A percentile compares a stretch with the other conserved stretches of the same genome.
These are phyloP conservation scores for Colletotrichum siamense DNA, from an alignment of 2,329 filamentous ascomycete species.

Conservation along the genomic window DNA sequence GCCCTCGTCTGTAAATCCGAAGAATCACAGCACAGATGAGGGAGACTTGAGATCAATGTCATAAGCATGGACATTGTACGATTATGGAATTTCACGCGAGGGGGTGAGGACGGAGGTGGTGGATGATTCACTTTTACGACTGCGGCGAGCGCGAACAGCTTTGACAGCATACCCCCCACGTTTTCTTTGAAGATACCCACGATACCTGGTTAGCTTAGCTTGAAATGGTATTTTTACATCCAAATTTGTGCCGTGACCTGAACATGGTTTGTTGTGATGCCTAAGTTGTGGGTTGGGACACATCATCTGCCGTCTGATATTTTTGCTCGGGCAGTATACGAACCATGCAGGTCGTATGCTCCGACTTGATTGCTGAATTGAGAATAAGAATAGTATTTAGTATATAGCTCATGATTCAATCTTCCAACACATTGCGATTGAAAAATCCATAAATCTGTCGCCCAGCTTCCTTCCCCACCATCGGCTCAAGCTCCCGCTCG, in stretches of 20 bases:
- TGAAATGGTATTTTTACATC: conserved; percentile 11
- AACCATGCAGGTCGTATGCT: background rate
- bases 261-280: background rate
- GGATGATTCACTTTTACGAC: background rate
- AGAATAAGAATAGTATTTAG: background rate
- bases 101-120: background rate
- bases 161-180: background rate
- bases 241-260: background rate
- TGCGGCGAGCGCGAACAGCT: background rate
- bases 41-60: background rate
- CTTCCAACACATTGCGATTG: conserved; percentile 64
- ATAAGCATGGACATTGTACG: background rate
- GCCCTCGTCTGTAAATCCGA: background rate
- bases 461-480: conserved; percentile 81
- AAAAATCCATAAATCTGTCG: conserved; percentile 85
- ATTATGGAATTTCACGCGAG: background rate
- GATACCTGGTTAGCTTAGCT: conserved; percentile 12
- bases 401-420: conserved; percentile 35
- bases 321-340: background rate
- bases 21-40: background rate
- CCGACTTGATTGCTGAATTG: accelerated
- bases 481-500: conserved; percentile 71
- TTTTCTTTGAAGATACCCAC: conserved; percentile 17
- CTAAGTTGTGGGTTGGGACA: too few relatives aligned
- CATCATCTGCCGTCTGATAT: background rate